Evolutionary conservation across 176 grass and related monocot species (phyloP).

Genomic region (Triticum monococcum): DNA sequence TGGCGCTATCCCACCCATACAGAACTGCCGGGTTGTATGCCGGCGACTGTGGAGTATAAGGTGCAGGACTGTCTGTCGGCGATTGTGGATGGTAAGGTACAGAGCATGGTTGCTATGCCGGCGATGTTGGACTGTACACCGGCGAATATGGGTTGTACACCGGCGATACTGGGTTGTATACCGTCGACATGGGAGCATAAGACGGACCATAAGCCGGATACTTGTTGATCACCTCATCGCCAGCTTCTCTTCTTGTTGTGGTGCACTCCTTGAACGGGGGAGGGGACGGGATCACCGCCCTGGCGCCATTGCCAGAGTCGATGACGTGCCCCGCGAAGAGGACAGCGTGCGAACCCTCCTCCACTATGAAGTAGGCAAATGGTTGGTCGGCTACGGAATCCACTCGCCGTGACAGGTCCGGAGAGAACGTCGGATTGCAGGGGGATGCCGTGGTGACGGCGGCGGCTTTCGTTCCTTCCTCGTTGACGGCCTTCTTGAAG

Average conservation of each 20-base stretch:
- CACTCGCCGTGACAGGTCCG: too few species aligned
- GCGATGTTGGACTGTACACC: neutral
- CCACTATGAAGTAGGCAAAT: too few species aligned
- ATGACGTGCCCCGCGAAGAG: neutral
- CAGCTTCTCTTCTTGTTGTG: neutral
- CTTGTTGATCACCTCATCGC: neutral
- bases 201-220: neutral
- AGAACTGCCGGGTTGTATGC: neutral
- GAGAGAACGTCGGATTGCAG: too few species aligned
- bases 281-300: neutral
- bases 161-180: neutral
- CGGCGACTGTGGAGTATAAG: too few species aligned
- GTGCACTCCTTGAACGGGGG: neutral
- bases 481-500: too few species aligned
- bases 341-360: neutral
- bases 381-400: too few species aligned
- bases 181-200: neutral
- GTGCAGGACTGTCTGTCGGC: neutral
- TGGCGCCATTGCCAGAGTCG: neutral
- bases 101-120: neutral
- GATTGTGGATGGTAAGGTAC: neutral
- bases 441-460: too few species aligned
- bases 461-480: too few species aligned
- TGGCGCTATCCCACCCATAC: neutral
- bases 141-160: neutral